Evolutionary conservation across 2,329 filamentous ascomycete genomes (phyloP), one percentile per base, ranked within the genome.

Genomic region (Fusarium anthophilum): DNA sequence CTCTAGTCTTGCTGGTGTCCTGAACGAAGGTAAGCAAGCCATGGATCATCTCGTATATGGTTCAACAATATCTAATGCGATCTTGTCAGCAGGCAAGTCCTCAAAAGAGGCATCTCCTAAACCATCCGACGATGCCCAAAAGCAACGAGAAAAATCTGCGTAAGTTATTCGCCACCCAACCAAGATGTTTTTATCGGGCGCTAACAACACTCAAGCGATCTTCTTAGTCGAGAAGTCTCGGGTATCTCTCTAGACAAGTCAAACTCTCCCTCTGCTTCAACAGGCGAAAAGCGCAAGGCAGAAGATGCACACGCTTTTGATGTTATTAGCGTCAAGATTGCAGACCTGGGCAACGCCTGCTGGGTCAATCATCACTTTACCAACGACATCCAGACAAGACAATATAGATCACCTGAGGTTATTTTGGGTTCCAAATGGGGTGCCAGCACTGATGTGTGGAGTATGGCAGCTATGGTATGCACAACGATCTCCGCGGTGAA

Each of bases 311-410:
- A 86, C 80, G 79, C 84, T 77, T 79, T 86, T 76, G 93, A 95
- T 73, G 93, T 95, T 74, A 98, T 99, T 78, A 98, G 96, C 39
- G 96, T 99, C 82, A 99, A 99, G 86, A 99, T 99, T 85, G 96
- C 96, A 47, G 96, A 99, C 86, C 87, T 99, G 63, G 96, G 96
- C 69, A 99, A 99, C 82, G 96, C 96, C 26, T 99, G 96, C 86
- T 99, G 96, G 96, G 95, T 98, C 35, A 95, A 95, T 75, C 96
- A 99, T 81, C 96, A 99, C 84, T 99, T 99, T 84, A 99, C 96
- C 80, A 98, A 99, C 81, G 96, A 99, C 82, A 99, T 99, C 79
- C 96, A 99, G 82, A 99, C 96, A 14, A 90, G 96, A 79, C 96
- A 99, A 84, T 99, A 99, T 83, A 90, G 96, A 65, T 98, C 96